A percentile compares a stretch with the other conserved stretches of the same genome.
Evolutionary conservation across 2,329 filamentous ascomycete species (phyloP).

Genomic region (Ophiosphaerella korrae): DNA sequence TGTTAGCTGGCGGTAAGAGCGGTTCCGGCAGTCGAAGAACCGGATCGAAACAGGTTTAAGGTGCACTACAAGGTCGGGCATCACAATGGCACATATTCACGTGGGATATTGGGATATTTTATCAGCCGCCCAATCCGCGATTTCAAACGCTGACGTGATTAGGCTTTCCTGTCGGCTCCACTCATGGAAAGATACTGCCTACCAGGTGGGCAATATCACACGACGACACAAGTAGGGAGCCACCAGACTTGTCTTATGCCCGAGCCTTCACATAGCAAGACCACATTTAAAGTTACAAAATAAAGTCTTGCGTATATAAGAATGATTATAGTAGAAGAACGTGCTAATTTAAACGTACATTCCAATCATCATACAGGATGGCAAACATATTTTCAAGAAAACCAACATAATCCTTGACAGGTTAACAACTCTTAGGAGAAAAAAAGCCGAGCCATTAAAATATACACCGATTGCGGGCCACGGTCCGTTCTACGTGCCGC

Average conservation of each 20-base stretch:
- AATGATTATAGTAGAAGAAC: neutral
- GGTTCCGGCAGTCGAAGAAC: slow-evolving; percentile 14
- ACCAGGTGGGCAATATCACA: no score
- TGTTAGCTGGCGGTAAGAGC: slow-evolving; percentile 20
- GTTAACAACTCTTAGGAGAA: no score
- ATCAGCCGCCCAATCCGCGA: neutral
- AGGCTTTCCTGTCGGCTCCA: no score
- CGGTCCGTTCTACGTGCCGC: slow-evolving; percentile 15
- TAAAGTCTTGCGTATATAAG: neutral
- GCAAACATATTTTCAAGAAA: no score
- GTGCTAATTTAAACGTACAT: no score
- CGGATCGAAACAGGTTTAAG: slow-evolving; percentile 1
- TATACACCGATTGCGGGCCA: slow-evolving; percentile 24
- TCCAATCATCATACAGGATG: no score
- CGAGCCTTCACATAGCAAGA: no score
- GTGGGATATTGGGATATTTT: neutral
- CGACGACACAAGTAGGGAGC: no score
- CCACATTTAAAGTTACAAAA: no score
- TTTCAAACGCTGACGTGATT: no score
- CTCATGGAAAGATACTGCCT: no score
- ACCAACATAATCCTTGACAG: neutral
- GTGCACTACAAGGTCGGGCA: slow-evolving; percentile 2
- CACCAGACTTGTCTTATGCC: no score
- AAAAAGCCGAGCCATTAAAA: neutral
- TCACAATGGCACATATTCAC: neutral